Base-by-base conservation (phyloP, 352 stramenopile species). In the Elongisporangium anandrum region DNA sequence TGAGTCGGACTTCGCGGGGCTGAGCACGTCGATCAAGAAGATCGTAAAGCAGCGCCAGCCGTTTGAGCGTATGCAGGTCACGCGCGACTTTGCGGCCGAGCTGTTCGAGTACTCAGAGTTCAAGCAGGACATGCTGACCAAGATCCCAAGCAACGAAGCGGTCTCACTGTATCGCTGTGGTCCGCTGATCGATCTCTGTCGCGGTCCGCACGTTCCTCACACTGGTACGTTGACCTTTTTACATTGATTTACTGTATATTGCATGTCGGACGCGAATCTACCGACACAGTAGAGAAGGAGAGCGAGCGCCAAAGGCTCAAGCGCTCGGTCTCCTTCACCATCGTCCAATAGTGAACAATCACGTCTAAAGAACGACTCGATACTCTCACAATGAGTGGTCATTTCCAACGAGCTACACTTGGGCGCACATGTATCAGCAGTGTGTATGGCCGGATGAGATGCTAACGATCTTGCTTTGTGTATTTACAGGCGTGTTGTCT, bases 101-200 rank as follows among this genome's bases (percentile, higher is more conserved):
- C 69, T 94, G 50, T 96, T 98, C 50, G 68, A 75, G 48, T 97
- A 99, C 72, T 96, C 89, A 65, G 95, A 98, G 20, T 99, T 98
- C 71, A 99, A 99, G 72, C 66, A 97, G 1, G 87, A 98, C 76
- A 99, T 98, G 95, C 80, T 87, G 20, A 96, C 94, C 60, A 99
- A 99, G 74, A 97, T 99, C 57, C 88, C 96, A 0, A 56, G 66
- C 17, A 90, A 98, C 59, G 95, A 97, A 45, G 80, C 78, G 16
- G 88, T 97, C 64, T 99, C 97, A 22, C 85, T 99, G 3, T 99
- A 99, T 76, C 85, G 91, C 47, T 99, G 96, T 63, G 98, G 98
- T 2, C 86, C 97, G 22, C 86, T 99, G 21, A 98, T 99, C 68
- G 97, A 99, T 75, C 75, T 99, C 21, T 99, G 97, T 58, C 94